Evolutionary conservation across 2,329 filamentous ascomycete genomes (phyloP).

Genomic region (Penicillium decumbens): DNA sequence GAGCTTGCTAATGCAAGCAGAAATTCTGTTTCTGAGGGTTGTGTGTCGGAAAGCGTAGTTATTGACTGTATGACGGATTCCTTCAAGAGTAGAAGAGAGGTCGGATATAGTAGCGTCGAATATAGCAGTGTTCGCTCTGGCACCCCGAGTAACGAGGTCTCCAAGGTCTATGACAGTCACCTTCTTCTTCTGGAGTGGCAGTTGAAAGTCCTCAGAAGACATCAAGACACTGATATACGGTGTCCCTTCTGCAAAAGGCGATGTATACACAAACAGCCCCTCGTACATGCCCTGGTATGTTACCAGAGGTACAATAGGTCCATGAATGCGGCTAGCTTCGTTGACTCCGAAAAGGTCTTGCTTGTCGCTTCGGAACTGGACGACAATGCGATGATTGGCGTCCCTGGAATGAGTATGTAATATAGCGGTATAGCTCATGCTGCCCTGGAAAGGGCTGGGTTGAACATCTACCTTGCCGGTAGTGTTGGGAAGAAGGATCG

Average conservation of each 20-base stretch:
- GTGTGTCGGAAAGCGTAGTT: no score
- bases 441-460: slow-evolving; percentile 11
- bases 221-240: slow-evolving; percentile 16
- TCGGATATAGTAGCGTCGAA: slow-evolving; percentile 1
- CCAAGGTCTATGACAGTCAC: slow-evolving; percentile 10
- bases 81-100: no score
- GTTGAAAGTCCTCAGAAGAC: slow-evolving; percentile 11
- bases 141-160: no score
- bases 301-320: slow-evolving; percentile 13
- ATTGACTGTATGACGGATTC: no score
- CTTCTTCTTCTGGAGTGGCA: slow-evolving; percentile 11
- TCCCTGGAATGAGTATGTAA: slow-evolving; percentile 11
- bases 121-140: not conserved
- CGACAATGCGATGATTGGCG: slow-evolving; percentile 6
- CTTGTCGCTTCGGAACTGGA: slow-evolving; percentile 12
- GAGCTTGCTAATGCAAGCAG: slow-evolving; percentile 10
- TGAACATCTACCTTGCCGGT: slow-evolving; percentile 11
- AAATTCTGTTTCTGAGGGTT: not conserved
- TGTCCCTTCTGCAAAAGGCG: slow-evolving; percentile 13
- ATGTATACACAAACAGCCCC: slow-evolving; percentile 14
- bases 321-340: slow-evolving; percentile 10
- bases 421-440: slow-evolving; percentile 16
- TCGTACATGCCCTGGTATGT: slow-evolving; percentile 15
- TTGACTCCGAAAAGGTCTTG: slow-evolving; percentile 11
- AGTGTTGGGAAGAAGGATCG: slow-evolving; percentile 4